Percentiles rank a stretch among this genome's conserved stretches.
phyloP scores from a whole-genome alignment of 2,329 filamentous ascomycete genomes.

The Arthrobotrys iridis region DNA sequence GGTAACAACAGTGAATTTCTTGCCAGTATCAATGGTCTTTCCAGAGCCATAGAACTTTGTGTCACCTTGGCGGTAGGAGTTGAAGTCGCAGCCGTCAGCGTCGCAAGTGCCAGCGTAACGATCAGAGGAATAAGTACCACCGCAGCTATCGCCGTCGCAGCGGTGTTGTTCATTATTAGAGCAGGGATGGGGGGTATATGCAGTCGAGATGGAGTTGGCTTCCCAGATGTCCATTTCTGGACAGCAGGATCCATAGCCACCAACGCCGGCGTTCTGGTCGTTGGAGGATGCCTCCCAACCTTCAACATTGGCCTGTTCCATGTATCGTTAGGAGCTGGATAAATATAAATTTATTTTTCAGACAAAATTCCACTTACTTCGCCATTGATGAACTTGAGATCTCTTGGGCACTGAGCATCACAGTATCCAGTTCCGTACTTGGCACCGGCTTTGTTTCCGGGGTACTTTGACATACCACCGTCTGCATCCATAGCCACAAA shows the following conservation, averaged over 20 bases:
- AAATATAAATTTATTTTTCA: not conserved
- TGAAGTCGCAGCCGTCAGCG: conserved; percentile 61
- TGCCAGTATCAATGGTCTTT: conserved; percentile 61
- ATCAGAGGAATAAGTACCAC: conserved; percentile 59
- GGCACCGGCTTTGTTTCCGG: conserved; percentile 66
- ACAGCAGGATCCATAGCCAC: conserved; percentile 68
- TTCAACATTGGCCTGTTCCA: conserved; percentile 65
- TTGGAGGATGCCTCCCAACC: conserved; percentile 62
- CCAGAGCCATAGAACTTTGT: conserved; percentile 61
- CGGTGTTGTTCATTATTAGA: conserved; percentile 60
- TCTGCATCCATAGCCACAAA: conserved; percentile 71
- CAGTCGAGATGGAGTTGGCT: conserved; percentile 61
- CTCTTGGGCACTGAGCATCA: conserved; percentile 66
- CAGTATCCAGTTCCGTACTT: conserved; percentile 71
- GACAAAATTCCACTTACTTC: conserved; percentile 59
- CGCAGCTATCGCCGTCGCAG: conserved; percentile 59
- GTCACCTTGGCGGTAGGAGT: conserved; percentile 60
- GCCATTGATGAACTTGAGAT: conserved; percentile 70
- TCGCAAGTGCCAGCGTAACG: conserved; percentile 60
- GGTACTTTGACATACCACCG: conserved; percentile 67
- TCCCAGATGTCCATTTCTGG: conserved; percentile 68
- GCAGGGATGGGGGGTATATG: conserved; percentile 62
- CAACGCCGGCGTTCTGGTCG: conserved; percentile 66
- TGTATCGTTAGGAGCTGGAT: not conserved
- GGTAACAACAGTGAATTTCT: conserved; percentile 62